These are phyloP conservation scores for Alternaria dauci DNA, from an alignment of 2,329 filamentous ascomycete genomes.

Conservation along the genomic window DNA sequence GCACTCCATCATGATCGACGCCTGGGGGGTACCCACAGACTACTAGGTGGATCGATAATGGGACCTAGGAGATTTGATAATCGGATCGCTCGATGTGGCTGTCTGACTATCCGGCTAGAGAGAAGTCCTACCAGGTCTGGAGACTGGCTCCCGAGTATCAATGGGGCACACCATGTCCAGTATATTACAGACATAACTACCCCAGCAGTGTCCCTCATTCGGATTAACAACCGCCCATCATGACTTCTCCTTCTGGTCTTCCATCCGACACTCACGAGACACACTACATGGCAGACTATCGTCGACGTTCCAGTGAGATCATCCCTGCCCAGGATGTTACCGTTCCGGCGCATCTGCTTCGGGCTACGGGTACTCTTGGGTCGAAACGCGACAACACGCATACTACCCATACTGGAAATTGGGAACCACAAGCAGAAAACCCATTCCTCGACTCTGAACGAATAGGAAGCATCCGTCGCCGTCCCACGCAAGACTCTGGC, in stretches of 20 bases:
- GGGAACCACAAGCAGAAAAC: slow-evolving; percentile 26
- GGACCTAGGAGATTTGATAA: slow-evolving; percentile 6
- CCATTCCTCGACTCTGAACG: slow-evolving; percentile 18
- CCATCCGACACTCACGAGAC: neutral
- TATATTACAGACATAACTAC: slow-evolving; percentile 1
- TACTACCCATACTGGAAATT: slow-evolving; percentile 15
- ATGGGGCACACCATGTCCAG: slow-evolving; percentile 12
- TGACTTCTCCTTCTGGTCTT: slow-evolving; percentile 10
- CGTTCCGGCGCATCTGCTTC: slow-evolving; percentile 34
- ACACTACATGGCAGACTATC: neutral
- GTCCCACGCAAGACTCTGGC: slow-evolving; percentile 11
- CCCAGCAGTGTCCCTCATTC: neutral
- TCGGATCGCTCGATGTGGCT: slow-evolving; percentile 12
- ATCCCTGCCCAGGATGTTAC: slow-evolving; percentile 25
- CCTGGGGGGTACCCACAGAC: slow-evolving; percentile 5
- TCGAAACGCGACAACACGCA: slow-evolving; percentile 25
- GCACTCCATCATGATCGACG: slow-evolving; percentile 11
- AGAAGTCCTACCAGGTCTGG: slow-evolving; percentile 11
- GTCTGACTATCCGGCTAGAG: slow-evolving; percentile 10
- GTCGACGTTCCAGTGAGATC: slow-evolving; percentile 13
- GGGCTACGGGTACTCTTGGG: slow-evolving; percentile 23
- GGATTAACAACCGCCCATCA: slow-evolving; percentile 2
- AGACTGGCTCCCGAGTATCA: slow-evolving; percentile 10
- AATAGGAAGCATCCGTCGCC: slow-evolving; percentile 16
- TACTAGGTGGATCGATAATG: slow-evolving; percentile 12